These are phyloP conservation scores for peach (Prunus persica) DNA, from an alignment of 306 rosid species.

Conservation along the genomic window DNA sequence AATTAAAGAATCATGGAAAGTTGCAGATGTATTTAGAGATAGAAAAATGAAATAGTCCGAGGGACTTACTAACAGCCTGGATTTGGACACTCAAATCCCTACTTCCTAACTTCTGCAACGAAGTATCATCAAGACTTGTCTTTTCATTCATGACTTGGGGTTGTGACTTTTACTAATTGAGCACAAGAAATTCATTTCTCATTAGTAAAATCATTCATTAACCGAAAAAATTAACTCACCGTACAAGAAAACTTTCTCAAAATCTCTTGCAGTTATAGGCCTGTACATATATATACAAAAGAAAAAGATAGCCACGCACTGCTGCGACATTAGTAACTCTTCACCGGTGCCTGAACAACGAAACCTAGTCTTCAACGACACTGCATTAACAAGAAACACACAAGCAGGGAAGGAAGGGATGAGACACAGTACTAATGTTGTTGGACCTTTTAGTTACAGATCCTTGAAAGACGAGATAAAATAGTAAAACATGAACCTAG, in stretches of 20 bases:
- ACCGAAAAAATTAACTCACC: not conserved
- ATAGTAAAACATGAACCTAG: not conserved
- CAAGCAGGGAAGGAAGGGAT: not conserved
- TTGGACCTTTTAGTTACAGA: not conserved
- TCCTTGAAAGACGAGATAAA: not conserved
- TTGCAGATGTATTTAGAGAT: too few species aligned
- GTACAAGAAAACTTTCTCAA: not conserved
- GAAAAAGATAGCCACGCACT: not conserved
- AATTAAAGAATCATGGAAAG: too few species aligned
- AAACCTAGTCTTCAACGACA: not conserved
- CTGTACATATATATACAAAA: not conserved
- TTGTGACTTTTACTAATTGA: not conserved
- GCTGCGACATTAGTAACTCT: not conserved
- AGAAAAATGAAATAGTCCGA: too few species aligned
- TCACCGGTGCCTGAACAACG: not conserved
- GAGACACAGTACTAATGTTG: not conserved
- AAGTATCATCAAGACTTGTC: not conserved
- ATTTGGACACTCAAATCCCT: not conserved
- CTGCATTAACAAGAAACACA: not conserved
- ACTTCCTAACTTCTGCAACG: not conserved
- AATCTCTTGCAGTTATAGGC: not conserved
- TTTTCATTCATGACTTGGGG: not conserved
- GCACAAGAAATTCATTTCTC: not conserved
- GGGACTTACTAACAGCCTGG: not conserved
- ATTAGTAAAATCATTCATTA: not conserved